Percentiles rank a stretch among this genome's conserved stretches.
These are phyloP conservation scores for Rhododendron ferrugineum DNA, from an alignment of 148 eudicot species.

Conservation along the genomic window DNA sequence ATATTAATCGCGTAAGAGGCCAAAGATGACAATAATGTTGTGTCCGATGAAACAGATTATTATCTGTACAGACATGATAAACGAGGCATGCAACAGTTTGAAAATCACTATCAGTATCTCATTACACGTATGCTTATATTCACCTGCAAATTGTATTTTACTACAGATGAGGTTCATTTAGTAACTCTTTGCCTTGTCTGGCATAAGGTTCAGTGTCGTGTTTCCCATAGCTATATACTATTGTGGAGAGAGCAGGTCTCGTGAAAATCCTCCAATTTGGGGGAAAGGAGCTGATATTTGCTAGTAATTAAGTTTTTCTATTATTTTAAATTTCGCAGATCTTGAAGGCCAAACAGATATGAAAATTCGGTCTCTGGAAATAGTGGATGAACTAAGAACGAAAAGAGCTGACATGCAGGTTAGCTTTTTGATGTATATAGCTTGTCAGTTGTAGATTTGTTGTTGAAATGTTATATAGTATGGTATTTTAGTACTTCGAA, in stretches of 20 bases:
- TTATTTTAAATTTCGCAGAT: constrained; percentile 33
- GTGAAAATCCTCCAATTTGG: neutral
- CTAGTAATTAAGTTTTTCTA: neutral
- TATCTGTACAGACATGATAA: neutral
- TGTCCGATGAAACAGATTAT: neutral
- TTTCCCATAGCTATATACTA: neutral
- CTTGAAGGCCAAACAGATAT: constrained; percentile 89
- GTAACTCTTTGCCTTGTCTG: neutral
- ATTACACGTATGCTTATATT: neutral
- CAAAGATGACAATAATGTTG: neutral
- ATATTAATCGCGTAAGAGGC: neutral
- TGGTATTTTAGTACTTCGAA: neutral
- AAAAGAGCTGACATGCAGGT: constrained; percentile 97
- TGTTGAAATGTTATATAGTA: neutral
- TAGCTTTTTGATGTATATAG: neutral
- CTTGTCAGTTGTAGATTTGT: neutral
- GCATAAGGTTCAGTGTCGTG: neutral
- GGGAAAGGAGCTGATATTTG: neutral
- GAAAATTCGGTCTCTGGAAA: constrained; percentile 74
- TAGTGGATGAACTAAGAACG: constrained; percentile 70
- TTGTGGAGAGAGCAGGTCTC: neutral
- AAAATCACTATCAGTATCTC: neutral
- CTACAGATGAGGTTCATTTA: neutral
- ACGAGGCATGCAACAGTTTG: neutral
- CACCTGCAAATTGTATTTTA: neutral